Conservation (phyloP, 176 grass and related monocot genomes). For the Oryza australiensis region DNA sequence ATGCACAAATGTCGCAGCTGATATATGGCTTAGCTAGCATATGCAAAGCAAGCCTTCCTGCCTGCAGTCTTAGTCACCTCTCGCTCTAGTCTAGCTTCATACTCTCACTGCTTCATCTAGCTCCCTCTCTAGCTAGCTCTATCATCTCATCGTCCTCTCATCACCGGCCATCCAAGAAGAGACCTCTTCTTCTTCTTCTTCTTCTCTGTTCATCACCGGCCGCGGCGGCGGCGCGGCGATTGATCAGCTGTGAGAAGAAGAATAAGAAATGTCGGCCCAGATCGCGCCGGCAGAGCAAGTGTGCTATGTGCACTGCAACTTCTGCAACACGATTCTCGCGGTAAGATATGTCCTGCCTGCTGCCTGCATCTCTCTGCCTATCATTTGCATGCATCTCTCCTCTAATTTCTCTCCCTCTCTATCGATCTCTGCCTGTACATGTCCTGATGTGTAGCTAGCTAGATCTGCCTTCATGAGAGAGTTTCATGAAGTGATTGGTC, state of each 20-base stretch:
- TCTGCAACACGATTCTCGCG: slow-evolving; percentile 91
- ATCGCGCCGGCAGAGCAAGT: slow-evolving; percentile 63
- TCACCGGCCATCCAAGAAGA: background rate
- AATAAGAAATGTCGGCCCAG: slow-evolving; percentile 56
- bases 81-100: background rate
- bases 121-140: background rate
- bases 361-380: slow-evolving; percentile 6
- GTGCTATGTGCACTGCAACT: slow-evolving; percentile 93
- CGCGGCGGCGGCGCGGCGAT: slow-evolving; percentile 3
- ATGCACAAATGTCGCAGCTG: slow-evolving; percentile 21
- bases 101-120: background rate
- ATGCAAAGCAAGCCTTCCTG: slow-evolving; percentile 35
- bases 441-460: background rate
- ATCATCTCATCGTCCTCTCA: background rate
- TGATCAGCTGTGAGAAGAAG: background rate
- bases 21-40: slow-evolving; percentile 36
- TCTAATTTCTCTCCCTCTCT: background rate
- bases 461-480: slow-evolving; percentile 26
- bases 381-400: slow-evolving; percentile 14
- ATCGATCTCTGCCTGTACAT: background rate
- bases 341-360: slow-evolving; percentile 48
- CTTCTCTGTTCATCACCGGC: slow-evolving; percentile 19
- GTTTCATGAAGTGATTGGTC: slow-evolving; percentile 10
- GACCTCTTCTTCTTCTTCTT: slow-evolving; percentile 20
- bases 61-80: background rate